Evolutionary conservation across 164 flowering plant genomes (phyloP).

Genomic region (Malania oleifera): DNA sequence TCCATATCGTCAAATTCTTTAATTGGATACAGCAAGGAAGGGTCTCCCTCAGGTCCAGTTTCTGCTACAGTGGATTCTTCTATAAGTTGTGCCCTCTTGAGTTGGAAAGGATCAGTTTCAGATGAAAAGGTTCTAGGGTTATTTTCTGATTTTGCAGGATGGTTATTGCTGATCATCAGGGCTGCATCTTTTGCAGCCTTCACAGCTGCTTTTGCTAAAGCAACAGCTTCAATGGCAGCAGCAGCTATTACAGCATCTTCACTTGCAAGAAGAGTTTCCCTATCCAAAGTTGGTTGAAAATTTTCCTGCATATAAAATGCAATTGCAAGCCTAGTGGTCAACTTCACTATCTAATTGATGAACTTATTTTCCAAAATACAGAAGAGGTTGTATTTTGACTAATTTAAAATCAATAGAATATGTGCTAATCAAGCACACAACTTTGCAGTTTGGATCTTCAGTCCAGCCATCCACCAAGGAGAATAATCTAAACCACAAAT

Average conservation of each 20-base stretch:
- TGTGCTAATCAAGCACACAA: not conserved
- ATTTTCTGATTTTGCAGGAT: slow-evolving; percentile 19
- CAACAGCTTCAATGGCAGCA: slow-evolving; percentile 86
- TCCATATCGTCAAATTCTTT: slow-evolving; percentile 37
- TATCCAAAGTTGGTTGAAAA: slow-evolving; percentile 37
- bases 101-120: slow-evolving; percentile 16
- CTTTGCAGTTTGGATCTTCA: not conserved
- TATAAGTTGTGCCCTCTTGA: slow-evolving; percentile 23
- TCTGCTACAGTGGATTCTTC: slow-evolving; percentile 29
- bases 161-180: slow-evolving; percentile 25
- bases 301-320: slow-evolving; percentile 32
- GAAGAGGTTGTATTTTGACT: not conserved
- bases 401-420: not conserved
- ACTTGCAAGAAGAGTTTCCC: slow-evolving; percentile 48
- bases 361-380: not conserved
- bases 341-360: not conserved
- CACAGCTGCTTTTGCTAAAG: slow-evolving; percentile 87
- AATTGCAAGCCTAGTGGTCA: not conserved
- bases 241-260: slow-evolving; percentile 78
- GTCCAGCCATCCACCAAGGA: too few relatives aligned
- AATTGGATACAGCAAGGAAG: slow-evolving; percentile 3
- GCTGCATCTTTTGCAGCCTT: slow-evolving; percentile 75
- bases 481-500: too few relatives aligned
- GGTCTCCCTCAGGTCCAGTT: slow-evolving; percentile 20
- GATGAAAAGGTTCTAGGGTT: slow-evolving; percentile 18